Base-by-base conservation (phyloP, 179 eudicot genomes). In the Gypsophila paniculata region DNA sequence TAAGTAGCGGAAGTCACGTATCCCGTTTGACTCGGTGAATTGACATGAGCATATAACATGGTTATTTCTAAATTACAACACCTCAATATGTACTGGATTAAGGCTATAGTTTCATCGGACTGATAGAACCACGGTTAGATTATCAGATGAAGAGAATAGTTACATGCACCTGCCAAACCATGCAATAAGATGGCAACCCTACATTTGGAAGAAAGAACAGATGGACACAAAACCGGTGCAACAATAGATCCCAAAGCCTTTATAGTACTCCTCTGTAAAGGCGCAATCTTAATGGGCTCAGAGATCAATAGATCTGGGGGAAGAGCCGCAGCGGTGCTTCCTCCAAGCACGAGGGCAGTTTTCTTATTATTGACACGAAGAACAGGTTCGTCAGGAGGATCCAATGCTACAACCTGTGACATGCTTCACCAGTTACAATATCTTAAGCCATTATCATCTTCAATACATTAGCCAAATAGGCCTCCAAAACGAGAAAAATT, bases 261-360 rank as follows among this genome's bases (percentile, higher is more conserved):
- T 65, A 89, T 82, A 21, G 83, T 77, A 74, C 86, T 84, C 63
- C 76, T 82, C 59, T 91, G 96, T 74, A 89, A 65, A 71, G 91
- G 93, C 51, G 82, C 75, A 67, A 74, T 72, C 34, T 75, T 70
- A 68, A 70, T 74, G 52, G 85, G 72, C 46, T 72, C 72, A 65
- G 85, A 75, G 55, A 85, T 77, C 74, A 91, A 76, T 42, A 83
- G 36, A 75, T 89, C 87, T 10, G 98, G 97, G 60, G 96, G 98
- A 77, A 93, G 65, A 74, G 93, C 79, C 82, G 97, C 85, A 70
- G 93, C 77, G 65, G 81, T 86, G 81, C 81, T 85, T 72, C 93
- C 93, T 48, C 96, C 97, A 77, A 93, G 96, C 75, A 93, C 96
- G 42, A 93, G 93, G 67, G 98, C 97, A 54, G 98, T 93, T 80